Evolutionary conservation across 495 filamentous ascomycete genomes (phyloP).

Genomic region (Parachaetomium inaequale): DNA sequence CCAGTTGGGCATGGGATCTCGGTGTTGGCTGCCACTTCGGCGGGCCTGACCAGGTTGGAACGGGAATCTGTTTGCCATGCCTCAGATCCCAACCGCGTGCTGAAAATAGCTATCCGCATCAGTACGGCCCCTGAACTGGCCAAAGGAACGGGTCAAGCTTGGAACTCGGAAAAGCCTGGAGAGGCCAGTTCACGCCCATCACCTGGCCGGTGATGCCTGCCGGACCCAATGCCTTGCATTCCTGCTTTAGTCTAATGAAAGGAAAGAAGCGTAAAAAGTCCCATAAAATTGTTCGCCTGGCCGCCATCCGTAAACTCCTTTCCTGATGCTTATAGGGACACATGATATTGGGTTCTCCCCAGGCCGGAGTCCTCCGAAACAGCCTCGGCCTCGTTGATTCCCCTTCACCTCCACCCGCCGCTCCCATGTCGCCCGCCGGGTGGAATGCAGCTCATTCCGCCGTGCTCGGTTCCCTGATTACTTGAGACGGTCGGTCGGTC

Average conservation of each 20-base stretch:
- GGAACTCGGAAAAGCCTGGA: too few species aligned
- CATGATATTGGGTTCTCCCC: neutral
- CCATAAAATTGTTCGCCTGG: conserved; percentile 4
- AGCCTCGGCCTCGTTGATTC: neutral
- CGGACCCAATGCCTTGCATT: neutral
- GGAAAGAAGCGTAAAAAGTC: conserved; percentile 9
- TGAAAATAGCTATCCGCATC: too few species aligned
- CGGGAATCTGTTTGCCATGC: neutral
- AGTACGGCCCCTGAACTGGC: too few species aligned
- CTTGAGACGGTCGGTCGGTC: neutral
- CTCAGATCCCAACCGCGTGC: neutral
- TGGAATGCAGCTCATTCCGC: neutral
- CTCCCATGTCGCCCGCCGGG: neutral
- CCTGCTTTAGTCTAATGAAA: neutral
- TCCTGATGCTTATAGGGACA: conserved; percentile 18
- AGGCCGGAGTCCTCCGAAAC: neutral
- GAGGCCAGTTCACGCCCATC: too few species aligned
- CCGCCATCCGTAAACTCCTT: conserved; percentile 21
- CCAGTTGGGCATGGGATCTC: neutral
- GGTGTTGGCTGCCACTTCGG: neutral
- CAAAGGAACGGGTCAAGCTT: too few species aligned
- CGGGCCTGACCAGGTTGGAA: neutral
- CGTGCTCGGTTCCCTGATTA: neutral
- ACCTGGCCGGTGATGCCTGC: neutral
- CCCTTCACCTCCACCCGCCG: neutral